Evolutionary conservation across 805 yeast species (phyloP), one percentile per base, ranked within the genome.

Genomic region (Kuraishia hungarica): DNA sequence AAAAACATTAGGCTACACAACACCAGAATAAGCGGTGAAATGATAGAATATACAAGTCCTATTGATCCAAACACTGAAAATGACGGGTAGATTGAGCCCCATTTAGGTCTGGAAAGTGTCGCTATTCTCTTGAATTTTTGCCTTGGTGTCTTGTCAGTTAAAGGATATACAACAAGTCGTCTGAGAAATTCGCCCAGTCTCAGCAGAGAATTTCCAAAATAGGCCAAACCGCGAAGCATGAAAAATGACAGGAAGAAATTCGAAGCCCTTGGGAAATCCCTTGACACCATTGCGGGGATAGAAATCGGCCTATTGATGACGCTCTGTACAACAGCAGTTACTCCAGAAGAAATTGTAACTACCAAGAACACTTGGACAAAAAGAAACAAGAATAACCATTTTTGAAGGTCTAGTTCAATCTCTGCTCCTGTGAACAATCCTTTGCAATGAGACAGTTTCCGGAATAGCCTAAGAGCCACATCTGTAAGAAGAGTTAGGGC

Each of bases 341-440:
- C 68, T 26, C 96, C 92, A 0, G 94, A 85, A 61, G 96, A 89
- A 43, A 91, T 79, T 0, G 96, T 87, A 1, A 91, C 90, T 24
- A 91, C 93, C 50, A 92, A 68, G 60, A 92, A 91, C 48, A 90
- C 80, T 61, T 92, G 97, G 53, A 91, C 82, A 65, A 88, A 90
- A 52, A 86, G 71, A 63, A 91, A 91, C 0, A 82, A 74, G 68
- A 88, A 92, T 60, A 87, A 78, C 89, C 94, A 87, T 51, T 75
- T 73, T 60, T 90, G 97, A 17, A 86, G 75, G 59, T 85, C 87
- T n/a, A 80, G 54, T 63, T 91, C 91, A 8, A 85, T 67, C 55
- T 81, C 80, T 1, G 85, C 76, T 0, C 84, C 83, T 0, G 92
- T 83, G 47, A 81, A 70, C 39, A 74, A 77, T 2, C 89, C 86